These are phyloP conservation scores for Aspergillus spinulosporus DNA, from an alignment of 2,329 filamentous ascomycete species.

Conservation along the genomic window DNA sequence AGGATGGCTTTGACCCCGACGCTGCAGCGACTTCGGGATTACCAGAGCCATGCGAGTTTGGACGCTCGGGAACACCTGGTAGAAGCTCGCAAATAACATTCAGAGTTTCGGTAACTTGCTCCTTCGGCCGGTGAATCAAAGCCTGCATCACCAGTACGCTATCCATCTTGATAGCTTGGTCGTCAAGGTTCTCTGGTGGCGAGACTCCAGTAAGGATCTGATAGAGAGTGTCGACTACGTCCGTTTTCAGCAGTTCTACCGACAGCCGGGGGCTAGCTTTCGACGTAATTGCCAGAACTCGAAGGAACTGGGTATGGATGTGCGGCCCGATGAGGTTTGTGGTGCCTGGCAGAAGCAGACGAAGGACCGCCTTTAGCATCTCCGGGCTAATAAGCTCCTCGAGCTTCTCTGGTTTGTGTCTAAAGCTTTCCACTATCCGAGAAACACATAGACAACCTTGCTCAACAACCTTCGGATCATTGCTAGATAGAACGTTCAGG, in stretches of 20 bases:
- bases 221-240: conserved; percentile 95
- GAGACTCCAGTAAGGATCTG: conserved; percentile 96
- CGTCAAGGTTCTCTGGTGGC: conserved; percentile 71
- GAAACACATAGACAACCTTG: conserved; percentile 95
- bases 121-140: conserved; percentile 88
- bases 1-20: conserved; percentile 36
- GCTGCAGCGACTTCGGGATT: conserved; percentile 51
- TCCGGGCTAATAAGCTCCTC: conserved; percentile 91
- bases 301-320: conserved; percentile 94
- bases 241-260: conserved; percentile 89
- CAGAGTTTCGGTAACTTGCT: conserved; percentile 94
- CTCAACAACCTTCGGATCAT: conserved; percentile 96
- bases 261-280: conserved; percentile 84
- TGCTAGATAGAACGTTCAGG: conserved; percentile 85
- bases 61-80: conserved; percentile 66
- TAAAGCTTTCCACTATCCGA: conserved; percentile 95
- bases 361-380: conserved; percentile 78
- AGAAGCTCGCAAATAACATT: conserved; percentile 96
- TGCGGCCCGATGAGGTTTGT: conserved; percentile 92
- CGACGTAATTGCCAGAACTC: conserved; percentile 85
- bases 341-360: conserved; percentile 85
- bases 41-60: conserved; percentile 53
- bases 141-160: conserved; percentile 99
- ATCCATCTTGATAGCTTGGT: conserved; percentile 68
- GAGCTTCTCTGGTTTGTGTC: conserved; percentile 78